phyloP scores from a whole-genome alignment of 164 flowering plant genomes.

The Liriodendron chinense region DNA sequence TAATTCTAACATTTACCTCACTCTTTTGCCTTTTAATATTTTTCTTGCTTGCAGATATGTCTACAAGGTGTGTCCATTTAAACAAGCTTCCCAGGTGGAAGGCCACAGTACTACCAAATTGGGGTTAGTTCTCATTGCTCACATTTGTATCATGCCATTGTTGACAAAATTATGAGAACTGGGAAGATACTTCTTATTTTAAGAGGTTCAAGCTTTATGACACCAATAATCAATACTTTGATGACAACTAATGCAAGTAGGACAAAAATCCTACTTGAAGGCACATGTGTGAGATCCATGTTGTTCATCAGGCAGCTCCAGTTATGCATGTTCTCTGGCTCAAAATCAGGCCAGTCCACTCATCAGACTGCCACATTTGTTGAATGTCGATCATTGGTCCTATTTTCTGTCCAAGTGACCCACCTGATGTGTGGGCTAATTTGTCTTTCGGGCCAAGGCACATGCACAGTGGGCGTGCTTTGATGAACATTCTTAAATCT shows the following conservation, averaged over 20 bases:
- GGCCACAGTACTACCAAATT: slow-evolving; percentile 72
- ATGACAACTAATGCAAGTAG: neutral
- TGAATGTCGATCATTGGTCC: too few species aligned
- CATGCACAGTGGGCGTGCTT: too few species aligned
- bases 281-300: neutral
- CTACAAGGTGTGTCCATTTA: slow-evolving; percentile 91
- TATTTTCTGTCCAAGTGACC: too few species aligned
- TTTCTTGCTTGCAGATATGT: slow-evolving; percentile 59
- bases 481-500: too few species aligned
- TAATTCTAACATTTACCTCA: neutral
- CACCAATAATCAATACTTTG: neutral
- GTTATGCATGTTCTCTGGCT: neutral
- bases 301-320: neutral
- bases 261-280: neutral
- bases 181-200: neutral
- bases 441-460: too few species aligned
- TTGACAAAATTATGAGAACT: neutral
- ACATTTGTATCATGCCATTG: neutral
- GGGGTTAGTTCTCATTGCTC: slow-evolving; percentile 50
- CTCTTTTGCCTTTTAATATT: neutral
- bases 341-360: neutral
- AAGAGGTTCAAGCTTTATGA: neutral
- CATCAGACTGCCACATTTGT: too few species aligned
- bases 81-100: slow-evolving; percentile 91
- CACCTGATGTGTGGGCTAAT: too few species aligned